A percentile compares a stretch with the other conserved stretches of the same genome.
Conservation (phyloP, 805 yeast genomes). For the Candida vaughaniae region DNA sequence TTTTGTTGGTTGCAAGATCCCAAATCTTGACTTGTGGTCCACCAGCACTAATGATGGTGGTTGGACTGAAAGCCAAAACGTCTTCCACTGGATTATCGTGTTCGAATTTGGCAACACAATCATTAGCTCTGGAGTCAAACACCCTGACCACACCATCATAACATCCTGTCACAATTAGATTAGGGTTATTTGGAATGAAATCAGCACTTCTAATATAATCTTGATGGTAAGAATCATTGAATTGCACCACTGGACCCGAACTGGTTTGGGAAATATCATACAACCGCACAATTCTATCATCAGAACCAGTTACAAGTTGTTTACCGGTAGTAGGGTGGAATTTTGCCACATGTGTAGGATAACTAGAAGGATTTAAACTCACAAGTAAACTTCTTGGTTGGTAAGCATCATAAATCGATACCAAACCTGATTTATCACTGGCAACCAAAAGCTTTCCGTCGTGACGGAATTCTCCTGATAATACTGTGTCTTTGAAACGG, state of each 20-base stretch:
- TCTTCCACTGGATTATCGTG: conserved; percentile 83
- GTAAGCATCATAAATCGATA: conserved; percentile 83
- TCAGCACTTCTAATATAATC: conserved; percentile 86
- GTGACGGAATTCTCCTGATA: conserved; percentile 83
- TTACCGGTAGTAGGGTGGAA: conserved; percentile 80
- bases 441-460: conserved; percentile 93
- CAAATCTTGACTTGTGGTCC: conserved; percentile 84
- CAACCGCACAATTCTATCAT: conserved; percentile 81
- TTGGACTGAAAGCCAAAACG: conserved; percentile 68
- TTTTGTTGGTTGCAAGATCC: conserved; percentile 81
- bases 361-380: conserved; percentile 76
- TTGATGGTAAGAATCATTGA: conserved; percentile 62
- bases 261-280: conserved; percentile 81
- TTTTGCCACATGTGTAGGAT: conserved; percentile 91
- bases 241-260: conserved; percentile 66
- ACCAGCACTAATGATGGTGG: conserved; percentile 77
- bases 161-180: conserved; percentile 86
- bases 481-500: conserved; percentile 88
- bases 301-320: conserved; percentile 82
- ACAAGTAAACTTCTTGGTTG: conserved; percentile 78
- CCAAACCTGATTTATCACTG: conserved; percentile 92
- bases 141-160: conserved; percentile 86
- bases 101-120: conserved; percentile 62
- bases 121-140: conserved; percentile 72
- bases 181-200: conserved; percentile 73